Conservation (phyloP, 129 eudicot species). For the Helianthus annuus region DNA sequence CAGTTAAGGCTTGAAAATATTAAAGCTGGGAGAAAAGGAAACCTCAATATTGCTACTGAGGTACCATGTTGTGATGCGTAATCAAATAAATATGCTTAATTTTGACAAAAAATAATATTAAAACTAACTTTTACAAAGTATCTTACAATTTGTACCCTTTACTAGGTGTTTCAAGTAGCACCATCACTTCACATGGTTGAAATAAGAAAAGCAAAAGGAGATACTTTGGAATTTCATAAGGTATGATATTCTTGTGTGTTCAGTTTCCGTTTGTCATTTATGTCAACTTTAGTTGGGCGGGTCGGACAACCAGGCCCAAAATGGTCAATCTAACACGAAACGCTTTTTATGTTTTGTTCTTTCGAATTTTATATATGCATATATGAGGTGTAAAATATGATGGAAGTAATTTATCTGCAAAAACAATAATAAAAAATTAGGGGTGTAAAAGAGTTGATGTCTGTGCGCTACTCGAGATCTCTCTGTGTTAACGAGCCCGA, state of each 20-base stretch:
- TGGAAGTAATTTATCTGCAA: not conserved
- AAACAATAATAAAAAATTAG: not conserved
- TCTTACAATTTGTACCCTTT: not conserved
- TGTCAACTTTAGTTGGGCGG: not conserved
- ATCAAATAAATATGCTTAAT: not conserved
- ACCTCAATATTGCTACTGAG: slow-evolving; percentile 93
- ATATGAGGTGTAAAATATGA: not conserved
- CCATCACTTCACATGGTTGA: slow-evolving; percentile 99
- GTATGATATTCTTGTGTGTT: slow-evolving; percentile 36
- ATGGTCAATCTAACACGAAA: not conserved
- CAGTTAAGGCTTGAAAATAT: slow-evolving; percentile 95
- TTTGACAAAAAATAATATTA: not conserved
- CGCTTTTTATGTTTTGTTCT: not conserved
- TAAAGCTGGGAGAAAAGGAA: slow-evolving; percentile 97
- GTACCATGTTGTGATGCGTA: slow-evolving; percentile 33
- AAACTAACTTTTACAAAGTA: not conserved
- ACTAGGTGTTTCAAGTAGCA: slow-evolving; percentile 94
- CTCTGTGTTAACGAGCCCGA: no score
- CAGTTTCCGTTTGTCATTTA: not conserved
- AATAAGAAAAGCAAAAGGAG: slow-evolving; percentile 97
- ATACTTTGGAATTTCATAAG: slow-evolving; percentile 99
- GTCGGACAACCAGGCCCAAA: not conserved
- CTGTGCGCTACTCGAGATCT: no score
- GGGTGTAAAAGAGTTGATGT: no score
- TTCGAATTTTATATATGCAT: not conserved